Evolutionary conservation across 108 stramenopile genomes (phyloP), one percentile per base, ranked within the genome.

Genomic region (Discostella stelligeroides): DNA sequence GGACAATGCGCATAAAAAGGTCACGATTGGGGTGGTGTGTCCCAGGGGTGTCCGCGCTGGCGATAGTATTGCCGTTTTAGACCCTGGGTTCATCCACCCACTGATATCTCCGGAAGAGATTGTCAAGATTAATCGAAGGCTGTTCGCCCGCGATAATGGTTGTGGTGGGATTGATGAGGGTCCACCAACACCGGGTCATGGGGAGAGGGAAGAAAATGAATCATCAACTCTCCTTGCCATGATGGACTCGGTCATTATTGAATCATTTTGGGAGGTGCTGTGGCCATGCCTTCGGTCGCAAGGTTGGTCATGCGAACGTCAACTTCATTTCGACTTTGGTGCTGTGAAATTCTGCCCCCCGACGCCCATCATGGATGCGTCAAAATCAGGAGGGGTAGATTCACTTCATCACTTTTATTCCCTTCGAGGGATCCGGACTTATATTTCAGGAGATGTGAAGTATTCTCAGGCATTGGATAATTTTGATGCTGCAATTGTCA

Each of bases 281-380:
- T 76, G 61, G 67, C 75, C 75, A 0, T 6, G 0, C 5, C 45
- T 76, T 7, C 4, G 48, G 8, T 25, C 24, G 10, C 20, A 38
- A 14, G 75, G 68, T 15, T 76, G 75, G 75, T 34, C 23, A 10
- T 76, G 29, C 25, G 39, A 7, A 0, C 50, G 55, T 0, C 45
- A 64, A 34, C 23, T 34, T 21, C 7, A 58, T 21, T 76, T 46
- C 38, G 54, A 76, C n/a, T 76, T 76, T 63, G 75, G 75, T 17
- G 54, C 63, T 0, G 34, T 55, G 1, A 76, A 39, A 10, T 69
- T 76, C 27, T 63, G 3, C 42, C 14, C 66, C 12, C 34, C 75
- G 38, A 2, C 43, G 17, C 21, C 40, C 54, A 27, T 29, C 12
- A 2, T 29, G 13, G 12, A 14, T 4, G 27, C 17, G 48, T 7